phyloP scores from a whole-genome alignment of 306 rosid species.

The Quercus alba region DNA sequence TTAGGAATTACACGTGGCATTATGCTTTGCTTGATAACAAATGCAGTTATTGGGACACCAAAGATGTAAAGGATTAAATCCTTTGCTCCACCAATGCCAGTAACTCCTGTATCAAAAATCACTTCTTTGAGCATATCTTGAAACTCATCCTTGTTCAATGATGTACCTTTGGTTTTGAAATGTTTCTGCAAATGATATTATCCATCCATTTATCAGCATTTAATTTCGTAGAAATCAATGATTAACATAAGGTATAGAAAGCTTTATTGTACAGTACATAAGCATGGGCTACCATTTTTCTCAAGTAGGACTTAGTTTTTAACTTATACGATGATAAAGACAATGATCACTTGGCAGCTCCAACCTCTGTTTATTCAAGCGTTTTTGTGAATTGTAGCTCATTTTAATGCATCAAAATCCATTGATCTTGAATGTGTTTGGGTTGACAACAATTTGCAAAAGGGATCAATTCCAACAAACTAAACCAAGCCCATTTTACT shows the following conservation, averaged over 20 bases:
- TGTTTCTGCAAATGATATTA: slow-evolving; percentile 10
- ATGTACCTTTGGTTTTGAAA: background rate
- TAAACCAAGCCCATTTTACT: background rate
- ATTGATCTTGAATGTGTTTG: background rate
- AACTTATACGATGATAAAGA: background rate
- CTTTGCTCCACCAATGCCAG: slow-evolving; percentile 41
- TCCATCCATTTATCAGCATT: background rate
- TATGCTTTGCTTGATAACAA: slow-evolving; percentile 37
- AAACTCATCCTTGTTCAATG: slow-evolving; percentile 32
- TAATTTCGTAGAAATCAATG: background rate
- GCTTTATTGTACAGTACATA: too few species aligned
- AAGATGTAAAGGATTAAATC: slow-evolving; percentile 45
- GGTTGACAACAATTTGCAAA: background rate
- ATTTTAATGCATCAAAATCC: background rate
- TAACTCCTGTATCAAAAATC: slow-evolving; percentile 12
- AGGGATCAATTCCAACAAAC: background rate
- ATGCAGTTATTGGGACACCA: slow-evolving; percentile 58
- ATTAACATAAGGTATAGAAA: too few species aligned
- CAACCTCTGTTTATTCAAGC: background rate
- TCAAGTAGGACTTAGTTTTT: background rate
- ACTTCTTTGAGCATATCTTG: slow-evolving; percentile 27
- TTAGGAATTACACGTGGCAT: slow-evolving; percentile 37
- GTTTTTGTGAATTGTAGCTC: background rate
- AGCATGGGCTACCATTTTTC: background rate
- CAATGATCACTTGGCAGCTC: background rate